Base-by-base conservation (phyloP, 2,329 filamentous ascomycete genomes). In the Chaetomium strumarium region DNA sequence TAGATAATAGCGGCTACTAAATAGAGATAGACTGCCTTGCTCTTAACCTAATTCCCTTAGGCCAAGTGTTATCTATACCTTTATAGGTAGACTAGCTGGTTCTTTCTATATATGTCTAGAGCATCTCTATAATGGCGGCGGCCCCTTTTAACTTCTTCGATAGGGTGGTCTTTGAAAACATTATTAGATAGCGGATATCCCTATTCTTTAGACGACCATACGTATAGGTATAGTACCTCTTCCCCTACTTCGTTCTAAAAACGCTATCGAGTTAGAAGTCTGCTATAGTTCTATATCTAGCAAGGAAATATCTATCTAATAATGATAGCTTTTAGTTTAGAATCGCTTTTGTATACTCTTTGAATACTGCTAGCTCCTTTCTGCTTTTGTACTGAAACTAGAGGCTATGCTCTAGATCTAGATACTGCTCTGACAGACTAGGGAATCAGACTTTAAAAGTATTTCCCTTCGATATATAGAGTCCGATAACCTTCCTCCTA, bases 201-300 rank as follows among this genome's bases (percentile, higher is more conserved):
- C 33, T 31, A 3, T 44, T 50, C 48, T 44, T 50, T 14, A 31
- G 40, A 37, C 39, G 48, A 36, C 48, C 40, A 33, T 50, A 50
- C 31, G 10, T 17, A 37, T 50, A 50, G 29, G 11, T 31, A 31
- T 50, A 17, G 16, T 44, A 44, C 17, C 30, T 44, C 38, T 38
- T 50, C 33, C 40, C 48, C 48, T 31, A 50, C 39, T 50, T 50
- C 40, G 44, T 50, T 24, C 10, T 50, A 17, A 50, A 50, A 44
- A 50, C 40, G 29, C 48, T 42, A 13, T 50, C 48, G 48, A 50
- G 38, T 4, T 50, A 10, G 48, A 50, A 44, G 31, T 44, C 31
- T 29, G 16, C 48, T 43, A 17, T n/a, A 16, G 48, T 43, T 37
- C 34, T 6, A 43, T 17, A 50, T 10, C 31, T 19, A 29, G 31